Base-by-base conservation (phyloP, 2,329 filamentous ascomycete genomes). In the Fusarium goolgardi region DNA sequence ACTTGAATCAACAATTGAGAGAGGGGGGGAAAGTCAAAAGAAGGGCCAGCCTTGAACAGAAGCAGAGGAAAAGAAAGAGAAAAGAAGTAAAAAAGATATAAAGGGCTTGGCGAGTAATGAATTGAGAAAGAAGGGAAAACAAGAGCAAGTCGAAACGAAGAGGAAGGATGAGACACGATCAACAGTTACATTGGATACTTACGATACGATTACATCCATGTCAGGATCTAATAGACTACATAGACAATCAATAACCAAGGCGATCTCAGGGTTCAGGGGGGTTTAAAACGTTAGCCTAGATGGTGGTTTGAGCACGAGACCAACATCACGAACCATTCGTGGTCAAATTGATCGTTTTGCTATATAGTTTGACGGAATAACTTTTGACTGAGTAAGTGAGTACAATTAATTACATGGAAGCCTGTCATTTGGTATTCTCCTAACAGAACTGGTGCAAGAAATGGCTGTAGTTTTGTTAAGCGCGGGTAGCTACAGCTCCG, bases 31-130 rank as follows among this genome's bases (percentile, higher is more conserved):
- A 43, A 29, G 29, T 64, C 35, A 63, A 60, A 65, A 40, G 65
- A 71, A 73, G 71, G 71, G 46, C 71, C 71, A 70, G 71, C 71
- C 71, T 73, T 72, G 59, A 57, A 53, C 29, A 62, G 55, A 52
- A 68, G 63, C 63, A 52, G 58, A 68, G 57, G 58, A 47, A 55
- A 18, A 69, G 50, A 66, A 62, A 44, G 55, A 65, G 54, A 65
- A 61, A 58, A 55, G 41, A 49, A 39, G 35, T 39, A 39, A 39
- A 39, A 55, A 63, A 53, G 8, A 62, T 41, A 63, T 41, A 47
- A 61, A 47, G 49, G 39, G 44, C 66, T 65, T 70, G 67, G 55
- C 67, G 25, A 49, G 52, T 67, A 21, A 39, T 67, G 67, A 25
- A 21, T 37, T 55, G 50, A 52, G 50, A 49, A 60, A 45, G 56